Conservation (phyloP, 2,329 filamentous ascomycete genomes). For the Aspergillus thermomutatus region DNA sequence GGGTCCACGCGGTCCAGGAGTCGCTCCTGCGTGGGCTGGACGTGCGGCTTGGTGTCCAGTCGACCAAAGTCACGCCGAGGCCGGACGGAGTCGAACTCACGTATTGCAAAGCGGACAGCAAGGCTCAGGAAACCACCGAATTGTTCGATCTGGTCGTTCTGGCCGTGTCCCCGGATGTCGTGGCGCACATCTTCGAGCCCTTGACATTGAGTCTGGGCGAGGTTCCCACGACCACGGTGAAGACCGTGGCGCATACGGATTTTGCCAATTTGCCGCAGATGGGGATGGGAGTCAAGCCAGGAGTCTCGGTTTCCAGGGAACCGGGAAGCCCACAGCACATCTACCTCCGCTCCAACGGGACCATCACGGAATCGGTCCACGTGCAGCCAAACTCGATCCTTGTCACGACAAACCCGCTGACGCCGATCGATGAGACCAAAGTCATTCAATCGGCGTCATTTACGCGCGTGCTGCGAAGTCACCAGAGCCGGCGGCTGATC, state of each 20-base stretch:
- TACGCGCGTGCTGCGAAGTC: conserved; percentile 52
- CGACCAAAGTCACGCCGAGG: conserved; percentile 7
- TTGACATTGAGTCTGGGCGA: conserved; percentile 17
- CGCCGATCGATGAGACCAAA: conserved; percentile 36
- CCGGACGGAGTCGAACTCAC: conserved; percentile 7
- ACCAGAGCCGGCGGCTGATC: conserved; percentile 47
- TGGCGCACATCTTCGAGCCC: conserved; percentile 47
- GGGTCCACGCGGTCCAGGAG: conserved; percentile 16
- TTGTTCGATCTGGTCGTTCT: conserved; percentile 43
- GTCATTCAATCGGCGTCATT: conserved; percentile 49
- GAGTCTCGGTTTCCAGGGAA: not conserved
- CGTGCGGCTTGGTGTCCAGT: conserved; percentile 10
- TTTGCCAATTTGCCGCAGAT: conserved; percentile 13
- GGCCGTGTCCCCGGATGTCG: conserved; percentile 54
- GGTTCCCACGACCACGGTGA: conserved; percentile 48
- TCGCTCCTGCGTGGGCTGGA: conserved; percentile 8
- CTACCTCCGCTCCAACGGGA: conserved; percentile 26
- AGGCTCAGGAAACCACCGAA: conserved; percentile 3
- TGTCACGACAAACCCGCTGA: conserved; percentile 53
- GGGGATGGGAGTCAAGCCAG: conserved; percentile 2
- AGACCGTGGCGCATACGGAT: conserved; percentile 48
- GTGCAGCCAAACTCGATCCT: conserved; percentile 50
- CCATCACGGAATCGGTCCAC: conserved; percentile 53
- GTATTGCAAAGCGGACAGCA: conserved; percentile 1
- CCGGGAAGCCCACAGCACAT: conserved; percentile 27